These are phyloP conservation scores for Xylaria sp. DNA, from an alignment of 2,329 filamentous ascomycete genomes.

Conservation along the genomic window DNA sequence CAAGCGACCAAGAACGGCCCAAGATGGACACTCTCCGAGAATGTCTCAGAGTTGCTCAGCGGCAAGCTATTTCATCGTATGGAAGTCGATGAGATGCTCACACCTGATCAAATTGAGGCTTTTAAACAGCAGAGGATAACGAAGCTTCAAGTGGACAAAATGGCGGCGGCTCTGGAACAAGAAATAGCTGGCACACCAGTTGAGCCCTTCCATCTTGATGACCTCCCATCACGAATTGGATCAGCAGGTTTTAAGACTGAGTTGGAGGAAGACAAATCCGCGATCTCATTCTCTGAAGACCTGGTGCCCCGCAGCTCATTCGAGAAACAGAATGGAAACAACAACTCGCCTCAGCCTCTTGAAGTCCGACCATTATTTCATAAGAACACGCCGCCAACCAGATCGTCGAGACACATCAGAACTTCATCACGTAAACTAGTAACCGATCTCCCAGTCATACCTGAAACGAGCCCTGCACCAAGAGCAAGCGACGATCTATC, in stretches of 20 bases:
- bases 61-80: constrained; percentile 64
- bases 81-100: constrained; percentile 69
- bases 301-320: constrained; percentile 41
- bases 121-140: constrained; percentile 55
- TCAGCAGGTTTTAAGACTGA: constrained; percentile 51
- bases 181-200: constrained; percentile 55
- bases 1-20: constrained; percentile 49
- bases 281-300: constrained; percentile 42
- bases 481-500: constrained; percentile 36
- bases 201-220: constrained; percentile 62
- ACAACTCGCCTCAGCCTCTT: constrained; percentile 24
- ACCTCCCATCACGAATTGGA: constrained; percentile 56
- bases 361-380: constrained; percentile 34
- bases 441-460: constrained; percentile 46
- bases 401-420: constrained; percentile 48
- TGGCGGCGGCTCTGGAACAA: constrained; percentile 47
- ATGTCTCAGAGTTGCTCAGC: constrained; percentile 66
- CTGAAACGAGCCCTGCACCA: constrained; percentile 40
- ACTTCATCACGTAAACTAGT: constrained; percentile 42
- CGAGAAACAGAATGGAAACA: constrained; percentile 36
- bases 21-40: constrained; percentile 65
- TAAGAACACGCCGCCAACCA: constrained; percentile 44
- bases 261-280: constrained; percentile 44
- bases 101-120: constrained; percentile 61
- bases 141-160: constrained; percentile 47